phyloP scores from a whole-genome alignment of 225 moss, liverwort and hornwort genomes.

The Ulota crispa region DNA sequence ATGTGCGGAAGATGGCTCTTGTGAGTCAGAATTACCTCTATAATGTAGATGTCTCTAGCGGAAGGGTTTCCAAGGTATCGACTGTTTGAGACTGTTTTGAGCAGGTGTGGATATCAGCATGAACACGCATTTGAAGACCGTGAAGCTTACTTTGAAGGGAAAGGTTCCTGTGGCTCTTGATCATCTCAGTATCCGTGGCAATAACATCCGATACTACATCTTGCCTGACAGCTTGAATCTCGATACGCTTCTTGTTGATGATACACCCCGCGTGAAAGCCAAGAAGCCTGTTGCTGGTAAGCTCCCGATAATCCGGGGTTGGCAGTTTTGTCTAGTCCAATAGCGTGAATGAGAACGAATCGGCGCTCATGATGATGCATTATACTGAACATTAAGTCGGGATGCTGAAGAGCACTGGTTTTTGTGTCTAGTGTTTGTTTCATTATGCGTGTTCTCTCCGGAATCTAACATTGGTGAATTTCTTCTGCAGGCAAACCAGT shows the following conservation, averaged over 20 bases:
- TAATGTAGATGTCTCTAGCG: background rate
- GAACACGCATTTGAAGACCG: constrained; percentile 97
- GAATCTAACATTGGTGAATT: background rate
- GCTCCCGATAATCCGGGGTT: background rate
- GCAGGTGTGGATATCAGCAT: constrained; percentile 89
- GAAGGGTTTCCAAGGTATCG: background rate
- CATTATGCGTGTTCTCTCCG: background rate
- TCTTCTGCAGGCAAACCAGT: constrained; percentile 56
- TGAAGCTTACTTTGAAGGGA: constrained; percentile 90
- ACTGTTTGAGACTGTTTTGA: background rate
- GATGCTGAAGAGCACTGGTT: background rate
- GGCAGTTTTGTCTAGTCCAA: background rate
- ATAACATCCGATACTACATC: constrained; percentile 95
- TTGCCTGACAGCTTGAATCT: constrained; percentile 96
- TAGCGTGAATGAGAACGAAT: too few relatives aligned
- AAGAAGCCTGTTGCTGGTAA: constrained; percentile 93
- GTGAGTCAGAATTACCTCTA: background rate
- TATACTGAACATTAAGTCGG: background rate
- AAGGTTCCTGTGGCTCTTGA: constrained; percentile 96
- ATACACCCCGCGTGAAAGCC: constrained; percentile 92
- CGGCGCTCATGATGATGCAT: background rate
- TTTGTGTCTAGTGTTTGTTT: background rate
- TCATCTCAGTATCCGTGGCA: constrained; percentile 81
- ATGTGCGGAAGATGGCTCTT: background rate
- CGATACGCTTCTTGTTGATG: constrained; percentile 91